Evolutionary conservation across 2,329 filamentous ascomycete genomes (phyloP).

Genomic region (Teratosphaeria pseudoeucalypti): DNA sequence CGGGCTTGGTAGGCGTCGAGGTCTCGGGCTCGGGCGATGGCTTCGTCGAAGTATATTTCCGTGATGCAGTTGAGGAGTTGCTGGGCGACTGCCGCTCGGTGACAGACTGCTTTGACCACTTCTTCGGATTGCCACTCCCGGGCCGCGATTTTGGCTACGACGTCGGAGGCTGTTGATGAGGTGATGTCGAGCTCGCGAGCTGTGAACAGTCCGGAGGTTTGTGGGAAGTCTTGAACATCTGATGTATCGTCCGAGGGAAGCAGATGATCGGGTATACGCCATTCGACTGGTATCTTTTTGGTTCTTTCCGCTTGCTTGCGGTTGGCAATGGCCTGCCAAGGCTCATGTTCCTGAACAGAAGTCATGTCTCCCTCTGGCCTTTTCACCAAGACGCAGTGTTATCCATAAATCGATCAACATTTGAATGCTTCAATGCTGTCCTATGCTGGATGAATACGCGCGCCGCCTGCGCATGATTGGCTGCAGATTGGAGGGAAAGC

Average conservation of each 20-base stretch:
- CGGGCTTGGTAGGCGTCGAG: slow-evolving; percentile 6
- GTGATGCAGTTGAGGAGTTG: slow-evolving; percentile 3
- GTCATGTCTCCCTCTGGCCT: background rate
- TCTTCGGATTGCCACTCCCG: background rate
- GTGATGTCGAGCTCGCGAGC: background rate
- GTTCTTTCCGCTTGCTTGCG: background rate
- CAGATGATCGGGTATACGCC: background rate
- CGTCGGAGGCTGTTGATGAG: background rate
- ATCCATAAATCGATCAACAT: background rate
- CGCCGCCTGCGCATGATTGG: background rate
- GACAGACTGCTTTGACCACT: background rate
- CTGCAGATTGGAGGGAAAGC: background rate
- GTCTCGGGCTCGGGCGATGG: slow-evolving; percentile 1
- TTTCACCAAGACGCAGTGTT: background rate
- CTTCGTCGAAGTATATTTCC: slow-evolving; percentile 4
- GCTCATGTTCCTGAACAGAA: background rate
- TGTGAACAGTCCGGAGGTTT: background rate
- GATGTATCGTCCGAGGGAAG: background rate
- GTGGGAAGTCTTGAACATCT: background rate
- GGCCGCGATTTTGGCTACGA: background rate
- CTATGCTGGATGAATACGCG: background rate
- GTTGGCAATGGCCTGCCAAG: background rate
- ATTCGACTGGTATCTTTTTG: background rate
- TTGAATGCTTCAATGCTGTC: background rate
- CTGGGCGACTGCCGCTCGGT: background rate